Conservation (phyloP, 306 rosid species). For the Phaseolus lunatus region DNA sequence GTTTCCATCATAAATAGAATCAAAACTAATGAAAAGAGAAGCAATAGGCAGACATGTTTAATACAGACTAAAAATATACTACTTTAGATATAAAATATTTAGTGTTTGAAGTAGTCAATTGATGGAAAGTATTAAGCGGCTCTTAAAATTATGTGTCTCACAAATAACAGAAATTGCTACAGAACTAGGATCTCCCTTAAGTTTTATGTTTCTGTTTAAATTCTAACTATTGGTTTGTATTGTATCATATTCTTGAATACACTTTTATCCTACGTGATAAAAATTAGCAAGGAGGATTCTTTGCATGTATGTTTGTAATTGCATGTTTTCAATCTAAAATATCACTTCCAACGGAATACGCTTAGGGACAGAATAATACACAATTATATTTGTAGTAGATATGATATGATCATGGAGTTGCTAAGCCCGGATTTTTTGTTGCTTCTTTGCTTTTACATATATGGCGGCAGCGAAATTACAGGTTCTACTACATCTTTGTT, state of each 20-base stretch:
- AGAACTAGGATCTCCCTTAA: neutral
- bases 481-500: constrained; percentile 77
- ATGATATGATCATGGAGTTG: constrained; percentile 35
- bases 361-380: constrained; percentile 7
- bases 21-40: no score
- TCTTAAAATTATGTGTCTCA: neutral
- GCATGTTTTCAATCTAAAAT: constrained; percentile 7
- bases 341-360: constrained; percentile 6
- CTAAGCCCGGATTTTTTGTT: neutral
- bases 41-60: no score
- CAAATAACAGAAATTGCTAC: neutral
- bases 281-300: neutral
- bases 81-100: neutral
- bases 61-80: no score
- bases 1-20: no score
- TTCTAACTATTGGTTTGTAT: constrained; percentile 17
- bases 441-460: constrained; percentile 35
- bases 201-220: neutral
- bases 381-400: constrained; percentile 6
- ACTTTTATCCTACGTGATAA: neutral
- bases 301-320: constrained; percentile 30
- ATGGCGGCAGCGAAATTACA: constrained; percentile 70
- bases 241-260: constrained; percentile 13
- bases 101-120: neutral
- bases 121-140: neutral